These are phyloP conservation scores for Trematosphaeria pertusa DNA, from an alignment of 2,329 filamentous ascomycete species.

Conservation along the genomic window DNA sequence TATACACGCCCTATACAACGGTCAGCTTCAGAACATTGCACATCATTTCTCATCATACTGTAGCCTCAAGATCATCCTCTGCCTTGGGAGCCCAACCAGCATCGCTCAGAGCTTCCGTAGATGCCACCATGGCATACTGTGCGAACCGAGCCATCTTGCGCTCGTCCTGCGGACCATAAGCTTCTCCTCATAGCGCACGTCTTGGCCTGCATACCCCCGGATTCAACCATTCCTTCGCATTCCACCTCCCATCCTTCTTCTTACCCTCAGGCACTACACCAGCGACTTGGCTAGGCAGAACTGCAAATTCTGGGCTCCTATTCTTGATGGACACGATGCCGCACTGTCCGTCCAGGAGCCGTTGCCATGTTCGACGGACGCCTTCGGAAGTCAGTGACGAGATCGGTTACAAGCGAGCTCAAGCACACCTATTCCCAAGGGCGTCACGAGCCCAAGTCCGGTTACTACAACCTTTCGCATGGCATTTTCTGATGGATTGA, in stretches of 20 bases:
- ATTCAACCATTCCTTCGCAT: constrained; percentile 54
- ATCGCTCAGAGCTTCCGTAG: constrained; percentile 84
- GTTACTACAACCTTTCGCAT: constrained; percentile 61
- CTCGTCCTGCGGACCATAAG: constrained; percentile 57
- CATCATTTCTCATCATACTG: constrained; percentile 54
- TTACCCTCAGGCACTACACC: constrained; percentile 74
- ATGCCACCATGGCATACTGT: constrained; percentile 88
- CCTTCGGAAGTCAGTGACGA: constrained; percentile 52
- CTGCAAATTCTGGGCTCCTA: constrained; percentile 68
- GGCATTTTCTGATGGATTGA: constrained; percentile 44
- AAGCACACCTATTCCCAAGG: constrained; percentile 74
- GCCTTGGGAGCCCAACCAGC: constrained; percentile 74
- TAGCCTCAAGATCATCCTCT: constrained; percentile 72
- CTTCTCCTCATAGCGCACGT: constrained; percentile 52
- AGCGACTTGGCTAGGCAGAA: constrained; percentile 83
- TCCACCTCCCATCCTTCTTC: constrained; percentile 53
- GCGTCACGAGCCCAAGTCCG: constrained; percentile 61
- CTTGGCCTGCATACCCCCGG: constrained; percentile 47
- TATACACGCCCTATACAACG: constrained; percentile 73
- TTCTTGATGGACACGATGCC: constrained; percentile 78
- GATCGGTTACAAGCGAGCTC: neutral
- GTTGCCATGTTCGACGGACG: constrained; percentile 77
- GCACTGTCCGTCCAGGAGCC: constrained; percentile 78
- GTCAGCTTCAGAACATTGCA: neutral
- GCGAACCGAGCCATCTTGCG: constrained; percentile 90